Conservation (phyloP, 164 flowering plant genomes). For the Cinnamomum chago region DNA sequence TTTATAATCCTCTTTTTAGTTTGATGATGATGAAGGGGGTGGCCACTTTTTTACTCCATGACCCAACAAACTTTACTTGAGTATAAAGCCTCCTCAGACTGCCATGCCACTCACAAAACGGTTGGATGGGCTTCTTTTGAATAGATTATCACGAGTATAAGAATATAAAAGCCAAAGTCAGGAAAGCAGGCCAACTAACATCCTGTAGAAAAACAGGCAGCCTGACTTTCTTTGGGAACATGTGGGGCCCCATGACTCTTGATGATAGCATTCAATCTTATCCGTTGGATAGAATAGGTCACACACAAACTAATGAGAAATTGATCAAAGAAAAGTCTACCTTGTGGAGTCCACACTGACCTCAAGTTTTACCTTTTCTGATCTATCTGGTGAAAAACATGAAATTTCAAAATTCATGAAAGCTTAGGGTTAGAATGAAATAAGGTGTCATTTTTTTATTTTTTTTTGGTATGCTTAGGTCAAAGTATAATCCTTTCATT, state of each 20-base stretch:
- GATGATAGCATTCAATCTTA: not conserved
- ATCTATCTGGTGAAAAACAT: too few species aligned
- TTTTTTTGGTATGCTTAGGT: too few species aligned
- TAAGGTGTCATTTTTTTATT: too few species aligned
- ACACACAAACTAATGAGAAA: not conserved
- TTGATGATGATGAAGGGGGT: conserved; percentile 27
- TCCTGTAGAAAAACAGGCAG: not conserved
- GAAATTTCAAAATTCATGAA: too few species aligned
- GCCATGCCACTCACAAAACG: not conserved
- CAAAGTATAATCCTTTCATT: too few species aligned
- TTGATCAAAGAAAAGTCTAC: not conserved
- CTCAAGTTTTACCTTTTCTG: too few species aligned
- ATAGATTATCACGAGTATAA: not conserved
- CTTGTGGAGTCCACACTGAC: too few species aligned
- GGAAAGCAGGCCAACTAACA: conserved; percentile 9
- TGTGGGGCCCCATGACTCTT: not conserved
- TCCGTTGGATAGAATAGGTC: not conserved
- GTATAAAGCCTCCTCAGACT: conserved; percentile 8
- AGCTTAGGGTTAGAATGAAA: too few species aligned
- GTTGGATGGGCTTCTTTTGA: conserved; percentile 4
- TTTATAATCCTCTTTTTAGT: conserved; percentile 26
- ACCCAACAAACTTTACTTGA: conserved; percentile 24
- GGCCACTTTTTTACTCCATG: conserved; percentile 67
- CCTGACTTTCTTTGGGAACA: not conserved
- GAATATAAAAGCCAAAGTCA: not conserved